Base-by-base conservation (phyloP, 306 rosid species). In the Bauhinia variegata region DNA sequence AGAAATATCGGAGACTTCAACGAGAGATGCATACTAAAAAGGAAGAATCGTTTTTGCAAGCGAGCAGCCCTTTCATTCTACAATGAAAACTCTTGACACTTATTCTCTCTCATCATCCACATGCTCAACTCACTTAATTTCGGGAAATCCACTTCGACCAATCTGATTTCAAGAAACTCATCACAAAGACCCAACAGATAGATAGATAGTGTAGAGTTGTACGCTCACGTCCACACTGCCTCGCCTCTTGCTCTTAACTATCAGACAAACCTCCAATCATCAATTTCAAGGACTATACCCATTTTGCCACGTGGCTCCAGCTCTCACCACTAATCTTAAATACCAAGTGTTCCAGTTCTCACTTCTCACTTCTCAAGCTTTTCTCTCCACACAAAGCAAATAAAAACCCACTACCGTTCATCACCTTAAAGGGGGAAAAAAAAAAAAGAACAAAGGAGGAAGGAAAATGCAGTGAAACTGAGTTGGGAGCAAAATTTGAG, bases 81-180 rank as follows among this genome's bases (percentile, higher is more conserved):
- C 50, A 11, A 12, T 16, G 56, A 39, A 14, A 67, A 47, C 50
- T 33, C 50, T 60, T 72, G 62, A 15, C n/a, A 5, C 16, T 23
- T 5, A n/a, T 19, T 75, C 58, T 77, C 76, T 81, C 82, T 80
- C 88, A 12, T 62, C 52, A 55, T 30, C 16, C 86, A 67, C 73
- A 76, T 83, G 83, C 60, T 16, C 75, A 62, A 65, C n/a, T n/a
- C n/a, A n/a, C n/a, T 32, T 3, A 54, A 70, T 69, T 60, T 48
- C 0, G 36, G 46, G 89, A 78, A 88, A 91, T 91, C 97, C 82
- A 50, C 17, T 38, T 32, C 78, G 60, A 36, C 97, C 96, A 88
- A 88, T 91, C 79, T 88, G 81, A 83, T 47, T 72, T 23, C 83
- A 79, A 59, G 68, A 82, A 74, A 74, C 88, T 82, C 89, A 86